A percentile compares a stretch with the other conserved stretches of the same genome.
These are phyloP conservation scores for Macrolepiota albuminosa DNA, from an alignment of 768 basidiomycete species.

Conservation along the genomic window DNA sequence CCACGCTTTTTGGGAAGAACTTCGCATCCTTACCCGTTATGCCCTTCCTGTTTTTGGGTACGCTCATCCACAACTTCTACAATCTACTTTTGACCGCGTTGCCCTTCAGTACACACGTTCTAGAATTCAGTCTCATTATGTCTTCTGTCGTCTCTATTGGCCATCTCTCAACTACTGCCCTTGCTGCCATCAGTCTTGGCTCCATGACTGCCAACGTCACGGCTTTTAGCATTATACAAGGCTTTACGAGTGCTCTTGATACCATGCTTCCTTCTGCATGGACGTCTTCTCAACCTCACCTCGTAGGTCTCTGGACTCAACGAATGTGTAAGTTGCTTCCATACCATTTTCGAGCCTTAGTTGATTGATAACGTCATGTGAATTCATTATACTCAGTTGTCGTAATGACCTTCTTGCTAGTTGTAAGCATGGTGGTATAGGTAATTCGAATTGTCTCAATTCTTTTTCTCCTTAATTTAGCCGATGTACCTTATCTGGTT, in stretches of 20 bases:
- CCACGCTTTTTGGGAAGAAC: conserved; percentile 51
- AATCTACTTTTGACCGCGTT: not conserved
- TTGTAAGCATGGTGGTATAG: conserved; percentile 42
- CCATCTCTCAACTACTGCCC: conserved; percentile 83
- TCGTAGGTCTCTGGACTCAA: conserved; percentile 90
- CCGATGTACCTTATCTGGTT: conserved; percentile 72
- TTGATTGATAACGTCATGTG: not conserved
- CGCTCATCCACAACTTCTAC: conserved; percentile 11
- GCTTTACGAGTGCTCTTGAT: conserved; percentile 85
- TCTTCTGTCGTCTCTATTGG: conserved; percentile 86
- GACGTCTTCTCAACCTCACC: conserved; percentile 80
- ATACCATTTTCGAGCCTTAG: not conserved
- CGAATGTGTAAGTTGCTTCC: conserved; percentile 61
- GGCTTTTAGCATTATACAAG: conserved; percentile 77
- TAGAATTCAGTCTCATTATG: conserved; percentile 85
- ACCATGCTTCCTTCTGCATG: conserved; percentile 95
- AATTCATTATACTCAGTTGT: conserved; percentile 39
- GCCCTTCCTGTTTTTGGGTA: conserved; percentile 72
- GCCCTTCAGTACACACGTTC: conserved; percentile 56
- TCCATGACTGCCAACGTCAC: conserved; percentile 73
- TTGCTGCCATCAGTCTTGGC: conserved; percentile 80
- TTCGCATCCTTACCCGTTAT: conserved; percentile 54
- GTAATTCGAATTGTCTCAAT: conserved; percentile 1
- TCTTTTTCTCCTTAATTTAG: conserved; percentile 26
- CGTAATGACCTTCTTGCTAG: conserved; percentile 49